Evolutionary conservation across 257 asterid genomes (phyloP).

Genomic region (Przewalskia tangutica): DNA sequence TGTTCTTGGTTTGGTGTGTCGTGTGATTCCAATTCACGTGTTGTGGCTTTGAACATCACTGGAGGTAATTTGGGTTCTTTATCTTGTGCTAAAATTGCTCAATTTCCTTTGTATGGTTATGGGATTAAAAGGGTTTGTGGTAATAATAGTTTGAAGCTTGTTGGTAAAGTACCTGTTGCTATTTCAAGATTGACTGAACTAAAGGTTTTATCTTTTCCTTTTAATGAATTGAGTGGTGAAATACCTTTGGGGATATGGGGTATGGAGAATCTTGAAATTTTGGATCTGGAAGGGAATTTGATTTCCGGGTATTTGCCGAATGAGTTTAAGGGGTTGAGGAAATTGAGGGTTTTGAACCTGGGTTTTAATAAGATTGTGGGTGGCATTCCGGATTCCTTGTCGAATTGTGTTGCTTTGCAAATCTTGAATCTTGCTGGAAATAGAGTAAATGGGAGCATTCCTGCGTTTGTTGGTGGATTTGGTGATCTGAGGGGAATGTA

Average conservation of each 20-base stretch:
- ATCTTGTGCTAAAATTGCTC: conserved; percentile 62
- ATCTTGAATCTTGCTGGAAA: conserved; percentile 81
- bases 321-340: conserved; percentile 47
- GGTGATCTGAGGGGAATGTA: conserved; percentile 57
- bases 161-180: conserved; percentile 45
- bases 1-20: conserved; percentile 76
- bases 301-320: conserved; percentile 51
- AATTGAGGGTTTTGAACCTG: conserved; percentile 60
- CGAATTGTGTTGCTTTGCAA: conserved; percentile 36
- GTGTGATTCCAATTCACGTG: conserved; percentile 62
- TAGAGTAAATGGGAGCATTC: conserved; percentile 54
- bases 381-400: conserved; percentile 45
- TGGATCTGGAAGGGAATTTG: conserved; percentile 86
- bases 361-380: conserved; percentile 66
- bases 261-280: conserved; percentile 82
- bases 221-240: conserved; percentile 65
- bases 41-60: conserved; percentile 53
- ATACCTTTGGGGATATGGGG: conserved; percentile 65
- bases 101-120: conserved; percentile 68
- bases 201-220: conserved; percentile 62
- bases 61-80: conserved; percentile 58
- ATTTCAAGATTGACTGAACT: conserved; percentile 56
- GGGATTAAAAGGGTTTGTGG: conserved; percentile 68
- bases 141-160: conserved; percentile 22
- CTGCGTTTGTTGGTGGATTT: conserved; percentile 42